Base-by-base conservation (phyloP, 164 flowering plant species). In the Warburgia ugandensis region DNA sequence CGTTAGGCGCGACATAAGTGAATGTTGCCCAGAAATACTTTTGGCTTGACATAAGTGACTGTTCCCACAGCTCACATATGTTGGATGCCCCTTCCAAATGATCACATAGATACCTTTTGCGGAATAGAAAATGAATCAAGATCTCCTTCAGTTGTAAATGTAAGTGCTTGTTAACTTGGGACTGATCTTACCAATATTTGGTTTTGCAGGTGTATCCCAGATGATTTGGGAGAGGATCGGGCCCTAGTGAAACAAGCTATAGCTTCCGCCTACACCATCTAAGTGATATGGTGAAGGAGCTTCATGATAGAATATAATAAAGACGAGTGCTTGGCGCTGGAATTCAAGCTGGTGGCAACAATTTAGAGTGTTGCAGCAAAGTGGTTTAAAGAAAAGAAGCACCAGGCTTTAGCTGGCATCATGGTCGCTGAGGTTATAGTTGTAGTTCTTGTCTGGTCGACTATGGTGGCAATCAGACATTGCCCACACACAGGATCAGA, bases 401-500 rank as follows among this genome's bases (percentile, higher is more conserved):
- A 58, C 10, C 55, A 58, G 25, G 23, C 54, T 28, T 58, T 58
- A 26, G 49, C 62, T 2, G n/a, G 29, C 38, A 29, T 50, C 11
- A 58, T 29, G 27, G 26, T 58, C 12, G n/a, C 11, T 11, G 48
- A 58, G 39, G 55, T 58, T 29, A 6, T 41, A 9, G 44, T 23
- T 9, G 48, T 58, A 14, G 17, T 58, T 2, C 31, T 58, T 4
- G 8, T n/a, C 40, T 3, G 56, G 56, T 2, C 47, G 29, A 11
- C 25, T 53, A 29, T 53, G 56, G 44, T 36, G 14, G 51, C 26
- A 10, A 32, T 66, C 27, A 67, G 68, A 60, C 60, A 61, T 38
- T 63, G 4, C 32, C 61, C 1, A 66, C 77, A 5, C 75, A 71
- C 50, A 74, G 63, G 75, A 64, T 53, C 56, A 41, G 87, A 59